Base-by-base conservation (phyloP, 805 yeast species). In the Saturnispora diversa region DNA sequence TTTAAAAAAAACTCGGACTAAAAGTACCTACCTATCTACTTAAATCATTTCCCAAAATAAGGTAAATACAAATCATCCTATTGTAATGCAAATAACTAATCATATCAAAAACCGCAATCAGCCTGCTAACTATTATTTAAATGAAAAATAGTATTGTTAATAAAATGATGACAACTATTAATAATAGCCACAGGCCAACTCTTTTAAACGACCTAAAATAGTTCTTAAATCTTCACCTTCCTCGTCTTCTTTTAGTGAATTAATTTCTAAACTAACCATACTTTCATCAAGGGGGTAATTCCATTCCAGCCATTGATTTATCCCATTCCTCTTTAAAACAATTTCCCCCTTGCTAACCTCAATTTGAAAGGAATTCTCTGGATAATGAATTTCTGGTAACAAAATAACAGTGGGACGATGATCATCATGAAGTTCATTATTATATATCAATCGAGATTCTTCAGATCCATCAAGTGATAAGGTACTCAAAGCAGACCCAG, bases 331-430 rank as follows among this genome's bases (percentile, higher is more conserved):
- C 35, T 66, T 65, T 50, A 79, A 73, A 10, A 58, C 54, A 4
- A 57, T 48, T 3, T 35, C 38, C 0, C 94, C 94, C 1, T 76
- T 63, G 3, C 77, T 66, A 11, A 76, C 63, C 13, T 62, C 64
- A 6, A 84, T 67, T 12, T 68, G 69, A 10, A 68, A 64, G 44
- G 64, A 68, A 42, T 66, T 75, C 35, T 58, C 54, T 35, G 62
- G 76, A 66, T 72, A 87, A 56, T 88, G 95, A 67, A 77, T 70
- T 20, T 65, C 66, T 0, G 97, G 97, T 21, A 86, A 52, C 52
- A 67, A 83, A 2, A 88, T 71, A 35, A 71, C 58, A 0, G 90
- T 79, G 2, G 86, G 78, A 1, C 16, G 19, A 23, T 17, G 10
- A 3, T 51, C 46, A 2, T 35, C 36, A 9, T 23, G 10, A 15